Percentiles rank a stretch among this genome's conserved stretches.
These are phyloP conservation scores for Emericellopsis cladophorae DNA, from an alignment of 2,329 filamentous ascomycete species.

Conservation along the genomic window DNA sequence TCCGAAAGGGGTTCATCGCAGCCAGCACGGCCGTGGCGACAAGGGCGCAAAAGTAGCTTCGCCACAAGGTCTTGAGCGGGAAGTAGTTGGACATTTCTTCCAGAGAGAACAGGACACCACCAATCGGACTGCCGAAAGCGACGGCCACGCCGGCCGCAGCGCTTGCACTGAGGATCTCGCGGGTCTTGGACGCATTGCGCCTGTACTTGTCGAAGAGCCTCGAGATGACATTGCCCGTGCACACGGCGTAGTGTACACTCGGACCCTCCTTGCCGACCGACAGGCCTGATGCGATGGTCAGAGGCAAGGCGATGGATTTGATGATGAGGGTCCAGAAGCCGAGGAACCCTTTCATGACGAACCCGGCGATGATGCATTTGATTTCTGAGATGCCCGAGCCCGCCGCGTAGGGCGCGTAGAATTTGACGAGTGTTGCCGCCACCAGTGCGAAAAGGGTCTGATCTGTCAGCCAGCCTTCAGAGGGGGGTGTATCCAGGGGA, in stretches of 20 bases:
- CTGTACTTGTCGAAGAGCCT: slow-evolving; percentile 86
- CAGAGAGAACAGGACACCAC: slow-evolving; percentile 88
- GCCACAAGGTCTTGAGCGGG: slow-evolving; percentile 93
- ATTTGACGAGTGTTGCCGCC: slow-evolving; percentile 74
- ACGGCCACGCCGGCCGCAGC: slow-evolving; percentile 93
- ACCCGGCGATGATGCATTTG: slow-evolving; percentile 97
- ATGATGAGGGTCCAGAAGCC: slow-evolving; percentile 85
- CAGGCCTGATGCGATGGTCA: slow-evolving; percentile 86
- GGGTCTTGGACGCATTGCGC: slow-evolving; percentile 82
- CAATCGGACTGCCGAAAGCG: slow-evolving; percentile 94
- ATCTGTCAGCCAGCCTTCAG: slow-evolving; percentile 1
- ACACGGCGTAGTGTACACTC: slow-evolving; percentile 97
- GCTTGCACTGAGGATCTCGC: slow-evolving; percentile 88
- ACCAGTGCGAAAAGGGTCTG: slow-evolving; percentile 69
- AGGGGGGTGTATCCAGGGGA: slow-evolving; percentile 3
- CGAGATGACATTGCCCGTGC: slow-evolving; percentile 92
- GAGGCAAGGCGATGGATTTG: slow-evolving; percentile 80
- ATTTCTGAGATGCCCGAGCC: slow-evolving; percentile 97
- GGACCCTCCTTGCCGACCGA: slow-evolving; percentile 96
- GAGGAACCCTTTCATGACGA: slow-evolving; percentile 97
- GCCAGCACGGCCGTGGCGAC: slow-evolving; percentile 88
- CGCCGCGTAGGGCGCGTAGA: slow-evolving; percentile 89
- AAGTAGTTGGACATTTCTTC: slow-evolving; percentile 98
- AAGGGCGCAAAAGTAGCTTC: slow-evolving; percentile 94
- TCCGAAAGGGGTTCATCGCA: slow-evolving; percentile 95